Evolutionary conservation across 148 eudicot species (phyloP), one percentile per base, ranked within the genome.

Genomic region (Oxyria digyna): DNA sequence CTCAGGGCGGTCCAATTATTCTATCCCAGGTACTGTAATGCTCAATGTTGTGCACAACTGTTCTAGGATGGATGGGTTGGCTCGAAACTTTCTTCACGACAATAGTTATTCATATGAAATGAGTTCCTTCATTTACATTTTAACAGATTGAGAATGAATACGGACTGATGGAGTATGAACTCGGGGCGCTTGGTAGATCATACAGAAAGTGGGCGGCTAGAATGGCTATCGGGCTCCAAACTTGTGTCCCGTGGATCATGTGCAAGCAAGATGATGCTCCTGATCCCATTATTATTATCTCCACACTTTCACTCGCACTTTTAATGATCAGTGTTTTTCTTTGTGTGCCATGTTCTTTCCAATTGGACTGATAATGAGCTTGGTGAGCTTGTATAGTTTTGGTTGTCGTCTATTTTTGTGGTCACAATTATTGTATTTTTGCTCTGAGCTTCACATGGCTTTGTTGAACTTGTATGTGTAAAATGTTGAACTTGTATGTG

Each of bases 211-310:
- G 98, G 98, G 95, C 96, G 49, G 96, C 98, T 7, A 79, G 81
- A 70, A 87, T 93, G 97, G 98, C 98, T 21, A 74, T 88, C n/a
- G 87, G 79, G 52, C 85, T 83, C 21, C 74, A 75, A 67, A 90
- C 96, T 17, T 97, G 97, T 69, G 97, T 90, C 33, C 98, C 98
- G 46, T 93, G 98, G 98, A 78, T 90, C 70, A 93, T 93, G 98
- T 93, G 98, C 85, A 87, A 90, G 82, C 97, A 93, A 75, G 91
- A 86, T 69, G 98, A 90, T 83, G 97, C 98, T 32, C 98, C 97
- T 31, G 98, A 93, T 78, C 96, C 96, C 14, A 69, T 88, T 74
- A 97, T 88, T 81, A 82, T 92, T 78, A 24, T 66, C 46, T 62
- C 1, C 1, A 11, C 35, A 23, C 46, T 38, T 50, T 38, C 50